Evolutionary conservation across 768 basidiomycete species (phyloP).

Genomic region (Podaxis rugospora): DNA sequence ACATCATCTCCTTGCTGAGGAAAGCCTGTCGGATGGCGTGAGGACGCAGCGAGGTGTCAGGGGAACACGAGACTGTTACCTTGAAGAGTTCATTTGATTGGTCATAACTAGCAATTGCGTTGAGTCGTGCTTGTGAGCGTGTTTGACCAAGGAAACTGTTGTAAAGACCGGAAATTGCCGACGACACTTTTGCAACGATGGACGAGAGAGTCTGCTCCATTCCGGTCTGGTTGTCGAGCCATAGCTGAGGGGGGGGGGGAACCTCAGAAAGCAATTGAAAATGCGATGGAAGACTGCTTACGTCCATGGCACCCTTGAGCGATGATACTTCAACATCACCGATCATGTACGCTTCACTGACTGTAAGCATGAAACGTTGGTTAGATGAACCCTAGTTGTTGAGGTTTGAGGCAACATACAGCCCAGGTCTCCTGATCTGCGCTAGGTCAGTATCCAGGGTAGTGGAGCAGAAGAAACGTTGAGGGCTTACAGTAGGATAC

Average conservation of each 20-base stretch:
- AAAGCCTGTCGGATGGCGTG: conserved; percentile 47
- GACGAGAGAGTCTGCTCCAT: conserved; percentile 58
- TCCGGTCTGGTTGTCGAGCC: conserved; percentile 62
- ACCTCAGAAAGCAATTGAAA: neutral
- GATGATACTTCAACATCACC: conserved; percentile 60
- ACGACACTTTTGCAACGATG: conserved; percentile 49
- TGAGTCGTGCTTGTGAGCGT: conserved; percentile 67
- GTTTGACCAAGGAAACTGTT: conserved; percentile 76
- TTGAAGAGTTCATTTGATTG: conserved; percentile 89
- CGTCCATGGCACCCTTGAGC: conserved; percentile 60
- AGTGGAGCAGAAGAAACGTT: conserved; percentile 9
- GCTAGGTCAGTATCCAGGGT: conserved; percentile 19
- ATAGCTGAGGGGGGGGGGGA: no score
- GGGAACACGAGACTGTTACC: conserved; percentile 26
- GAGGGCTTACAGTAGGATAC: conserved; percentile 52
- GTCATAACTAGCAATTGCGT: conserved; percentile 85
- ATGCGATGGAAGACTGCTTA: conserved; percentile 28
- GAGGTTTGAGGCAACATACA: conserved; percentile 37
- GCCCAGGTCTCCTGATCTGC: conserved; percentile 57
- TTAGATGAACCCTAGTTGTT: neutral
- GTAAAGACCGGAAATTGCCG: conserved; percentile 56
- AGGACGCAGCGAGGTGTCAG: conserved; percentile 7
- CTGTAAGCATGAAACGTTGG: conserved; percentile 28
- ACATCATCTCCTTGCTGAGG: conserved; percentile 90
- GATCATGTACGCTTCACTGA: conserved; percentile 75